Evolutionary conservation across 1,284 basidiomycete species (phyloP), one percentile per base, ranked within the genome.

Genomic region (Cerioporus squamosus): DNA sequence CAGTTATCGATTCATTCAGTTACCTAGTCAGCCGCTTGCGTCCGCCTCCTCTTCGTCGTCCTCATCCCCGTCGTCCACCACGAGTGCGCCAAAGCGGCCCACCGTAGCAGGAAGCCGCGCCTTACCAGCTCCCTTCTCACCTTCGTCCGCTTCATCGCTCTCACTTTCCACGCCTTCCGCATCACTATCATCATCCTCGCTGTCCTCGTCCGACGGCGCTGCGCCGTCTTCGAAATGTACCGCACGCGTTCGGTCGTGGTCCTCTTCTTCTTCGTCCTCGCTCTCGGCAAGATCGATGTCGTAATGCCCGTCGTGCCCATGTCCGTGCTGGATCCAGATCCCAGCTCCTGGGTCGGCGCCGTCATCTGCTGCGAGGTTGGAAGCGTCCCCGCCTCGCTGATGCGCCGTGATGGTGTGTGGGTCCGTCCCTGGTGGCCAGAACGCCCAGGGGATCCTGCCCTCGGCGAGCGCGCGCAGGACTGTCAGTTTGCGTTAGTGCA

Each of bases 391-490:
- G 23, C 44, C 45, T 36, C 23, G 43, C 23, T 67, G 58, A 40
- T 68, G 59, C 44, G 49, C 62, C 18, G 61, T 55, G 36, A 77
- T 66, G 31, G 60, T 61, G 8, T 63, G 63, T 8, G 68, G 55
- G 26, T 78, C 72, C 1, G 75, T 79, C 7, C 70, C 81, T 17
- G 86, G 87, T 5, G 93, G 91, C 85, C 88, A 91, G 74, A 95
- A 96, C 20, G 86, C 90, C 94, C 94, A 97, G 42, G 80, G 79
- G 52, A 95, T 80, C 64, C 80, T 80, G 17, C 91, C 90, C 72
- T 96, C 92, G 0, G 93, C 90, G 22, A 95, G 77, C 7, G 83
- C 77, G 47, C 93, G 85, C 63, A 97, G 80, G 62, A 96, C 93
- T 93, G 66, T 29, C 26, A 9, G 5, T 29, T 9, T 9, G 26